These are phyloP conservation scores for Pythium graminicola DNA, from an alignment of 352 stramenopile species.

Conservation along the genomic window DNA sequence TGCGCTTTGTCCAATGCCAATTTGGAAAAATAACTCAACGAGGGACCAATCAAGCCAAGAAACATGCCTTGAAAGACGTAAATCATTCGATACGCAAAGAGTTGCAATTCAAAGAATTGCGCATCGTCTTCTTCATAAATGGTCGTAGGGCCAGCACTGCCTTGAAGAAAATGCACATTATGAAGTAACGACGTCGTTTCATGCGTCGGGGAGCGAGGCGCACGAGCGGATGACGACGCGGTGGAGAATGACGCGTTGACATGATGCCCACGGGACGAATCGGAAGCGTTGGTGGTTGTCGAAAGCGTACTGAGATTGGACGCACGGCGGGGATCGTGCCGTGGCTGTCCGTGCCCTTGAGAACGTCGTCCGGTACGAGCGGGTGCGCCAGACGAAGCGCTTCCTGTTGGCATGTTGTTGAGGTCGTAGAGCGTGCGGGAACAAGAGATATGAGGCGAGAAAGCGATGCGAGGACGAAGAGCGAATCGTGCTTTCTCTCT, in stretches of 20 bases:
- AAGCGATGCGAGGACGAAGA: too few species aligned
- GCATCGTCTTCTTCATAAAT: slow-evolving; percentile 31
- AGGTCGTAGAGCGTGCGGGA: background rate
- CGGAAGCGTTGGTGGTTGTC: slow-evolving; percentile 1
- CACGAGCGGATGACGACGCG: background rate
- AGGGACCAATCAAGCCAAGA: slow-evolving; percentile 55
- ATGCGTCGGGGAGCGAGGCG: background rate
- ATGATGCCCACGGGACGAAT: slow-evolving; percentile 4
- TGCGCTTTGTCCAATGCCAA: slow-evolving; percentile 32
- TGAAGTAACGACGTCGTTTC: slow-evolving; percentile 24
- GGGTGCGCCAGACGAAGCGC: background rate
- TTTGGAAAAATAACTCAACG: slow-evolving; percentile 61
- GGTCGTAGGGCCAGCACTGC: background rate
- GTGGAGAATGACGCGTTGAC: background rate
- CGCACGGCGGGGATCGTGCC: slow-evolving; percentile 3
- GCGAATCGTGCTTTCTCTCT: too few species aligned
- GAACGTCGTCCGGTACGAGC: background rate
- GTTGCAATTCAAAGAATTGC: slow-evolving; percentile 42
- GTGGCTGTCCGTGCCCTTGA: background rate
- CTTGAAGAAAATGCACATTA: slow-evolving; percentile 3
- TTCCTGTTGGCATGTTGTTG: slow-evolving; percentile 1
- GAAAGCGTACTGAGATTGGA: slow-evolving; percentile 16
- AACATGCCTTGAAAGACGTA: slow-evolving; percentile 64
- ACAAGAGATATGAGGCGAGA: background rate
- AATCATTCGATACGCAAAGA: slow-evolving; percentile 58